These are phyloP conservation scores for Termitomyces sp. DNA, from an alignment of 768 basidiomycete genomes.

Conservation along the genomic window DNA sequence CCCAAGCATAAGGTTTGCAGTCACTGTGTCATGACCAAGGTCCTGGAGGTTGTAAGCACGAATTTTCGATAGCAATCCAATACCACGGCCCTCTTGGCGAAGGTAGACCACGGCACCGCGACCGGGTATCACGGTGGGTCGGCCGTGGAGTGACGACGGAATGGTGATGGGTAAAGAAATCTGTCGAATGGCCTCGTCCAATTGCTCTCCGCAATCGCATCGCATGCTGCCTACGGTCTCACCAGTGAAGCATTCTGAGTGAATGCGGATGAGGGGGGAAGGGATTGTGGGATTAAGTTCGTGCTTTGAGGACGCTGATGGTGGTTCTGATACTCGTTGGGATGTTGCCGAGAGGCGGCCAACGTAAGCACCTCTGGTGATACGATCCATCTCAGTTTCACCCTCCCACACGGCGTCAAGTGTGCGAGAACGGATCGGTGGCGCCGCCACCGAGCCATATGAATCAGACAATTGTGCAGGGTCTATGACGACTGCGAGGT, in stretches of 20 bases:
- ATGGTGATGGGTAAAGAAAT: slow-evolving; percentile 69
- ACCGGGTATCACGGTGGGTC: slow-evolving; percentile 56
- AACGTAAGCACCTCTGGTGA: slow-evolving; percentile 90
- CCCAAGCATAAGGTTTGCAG: slow-evolving; percentile 93
- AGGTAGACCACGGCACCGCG: slow-evolving; percentile 93
- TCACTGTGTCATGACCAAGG: slow-evolving; percentile 97
- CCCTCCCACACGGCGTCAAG: slow-evolving; percentile 83
- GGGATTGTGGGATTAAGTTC: slow-evolving; percentile 37
- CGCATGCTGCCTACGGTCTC: slow-evolving; percentile 98
- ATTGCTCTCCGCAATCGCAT: slow-evolving; percentile 97
- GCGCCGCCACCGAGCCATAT: slow-evolving; percentile 31
- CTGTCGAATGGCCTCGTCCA: slow-evolving; percentile 93
- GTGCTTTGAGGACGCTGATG: slow-evolving; percentile 15
- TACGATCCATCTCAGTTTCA: slow-evolving; percentile 92
- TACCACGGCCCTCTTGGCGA: slow-evolving; percentile 96
- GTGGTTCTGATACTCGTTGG: slow-evolving; percentile 37
- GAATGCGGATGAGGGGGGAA: slow-evolving; percentile 86
- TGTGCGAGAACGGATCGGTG: slow-evolving; percentile 71
- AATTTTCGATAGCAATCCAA: slow-evolving; percentile 93
- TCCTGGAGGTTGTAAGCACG: slow-evolving; percentile 98
- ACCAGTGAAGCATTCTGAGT: slow-evolving; percentile 98
- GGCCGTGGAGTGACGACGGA: slow-evolving; percentile 25
- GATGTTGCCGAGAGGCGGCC: slow-evolving; percentile 68
- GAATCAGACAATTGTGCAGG: slow-evolving; percentile 72
- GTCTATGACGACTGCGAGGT: slow-evolving; percentile 93